Evolutionary conservation across 2,329 filamentous ascomycete species (phyloP).

Genomic region (Arthroderma sp.): DNA sequence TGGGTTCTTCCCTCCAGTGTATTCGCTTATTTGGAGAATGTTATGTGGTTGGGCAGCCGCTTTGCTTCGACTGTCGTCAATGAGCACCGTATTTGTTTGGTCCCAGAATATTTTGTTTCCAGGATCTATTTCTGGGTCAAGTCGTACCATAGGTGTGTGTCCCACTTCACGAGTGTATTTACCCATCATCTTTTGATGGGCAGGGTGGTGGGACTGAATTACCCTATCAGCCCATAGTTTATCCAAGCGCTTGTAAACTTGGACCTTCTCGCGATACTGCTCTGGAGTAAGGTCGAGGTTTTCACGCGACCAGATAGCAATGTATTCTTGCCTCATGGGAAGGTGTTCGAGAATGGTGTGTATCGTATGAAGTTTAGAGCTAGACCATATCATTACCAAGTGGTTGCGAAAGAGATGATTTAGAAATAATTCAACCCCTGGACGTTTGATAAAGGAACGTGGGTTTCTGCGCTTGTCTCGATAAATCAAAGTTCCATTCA

Average conservation of each 20-base stretch:
- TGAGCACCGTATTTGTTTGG: conserved; percentile 74
- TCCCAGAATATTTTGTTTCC: conserved; percentile 46
- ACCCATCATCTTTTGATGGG: neutral
- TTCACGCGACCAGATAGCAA: conserved; percentile 67
- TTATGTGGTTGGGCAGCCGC: conserved; percentile 73
- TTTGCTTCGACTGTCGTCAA: conserved; percentile 77
- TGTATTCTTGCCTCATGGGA: conserved; percentile 46
- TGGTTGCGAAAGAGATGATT: conserved; percentile 61
- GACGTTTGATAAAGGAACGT: conserved; percentile 50
- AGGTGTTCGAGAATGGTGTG: conserved; percentile 43
- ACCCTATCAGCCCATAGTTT: conserved; percentile 50
- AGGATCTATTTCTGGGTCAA: conserved; percentile 19
- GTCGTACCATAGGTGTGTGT: conserved; percentile 1
- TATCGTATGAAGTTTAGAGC: conserved; percentile 63
- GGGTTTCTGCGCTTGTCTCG: conserved; percentile 44
- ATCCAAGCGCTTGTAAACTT: conserved; percentile 79
- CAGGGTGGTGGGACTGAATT: conserved; percentile 32
- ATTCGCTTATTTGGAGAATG: conserved; percentile 68
- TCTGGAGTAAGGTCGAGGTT: conserved; percentile 50
- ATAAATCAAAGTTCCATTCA: conserved; percentile 81
- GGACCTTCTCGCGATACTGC: conserved; percentile 59
- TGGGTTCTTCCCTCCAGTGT: conserved; percentile 34
- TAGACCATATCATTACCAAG: conserved; percentile 81
- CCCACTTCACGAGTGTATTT: neutral
- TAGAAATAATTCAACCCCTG: conserved; percentile 56